These are phyloP conservation scores for Thermomucor indicae-seudaticae DNA, from an alignment of 371 early-diverging fungal species.

Conservation along the genomic window DNA sequence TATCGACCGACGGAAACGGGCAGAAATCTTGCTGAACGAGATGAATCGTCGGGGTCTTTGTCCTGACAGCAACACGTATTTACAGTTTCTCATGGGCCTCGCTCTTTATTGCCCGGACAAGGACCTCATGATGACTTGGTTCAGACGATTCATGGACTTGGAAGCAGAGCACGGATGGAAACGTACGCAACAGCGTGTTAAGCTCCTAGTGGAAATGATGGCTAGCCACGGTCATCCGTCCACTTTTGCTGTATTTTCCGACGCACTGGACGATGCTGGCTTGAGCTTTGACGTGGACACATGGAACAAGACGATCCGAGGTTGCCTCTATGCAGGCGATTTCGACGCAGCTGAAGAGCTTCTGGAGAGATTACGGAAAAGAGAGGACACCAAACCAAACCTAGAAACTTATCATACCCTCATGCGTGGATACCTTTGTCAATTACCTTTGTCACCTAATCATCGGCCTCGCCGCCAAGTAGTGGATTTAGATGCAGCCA, in stretches of 20 bases:
- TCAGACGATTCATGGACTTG: conserved; percentile 2
- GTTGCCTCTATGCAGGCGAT: conserved; percentile 4
- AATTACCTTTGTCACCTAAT: neutral
- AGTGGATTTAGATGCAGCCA: conserved; percentile 8
- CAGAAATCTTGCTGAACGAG: conserved; percentile 4
- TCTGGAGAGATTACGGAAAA: conserved; percentile 2
- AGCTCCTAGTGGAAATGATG: conserved; percentile 7
- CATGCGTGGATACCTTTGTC: conserved; percentile 6
- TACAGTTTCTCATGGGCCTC: conserved; percentile 11
- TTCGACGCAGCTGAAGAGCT: conserved; percentile 6
- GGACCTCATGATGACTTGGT: conserved; percentile 1
- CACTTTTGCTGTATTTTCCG: neutral
- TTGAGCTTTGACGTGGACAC: conserved; percentile 1
- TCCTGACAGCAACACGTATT: conserved; percentile 2
- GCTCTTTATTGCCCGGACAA: conserved; percentile 1
- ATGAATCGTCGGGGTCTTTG: conserved; percentile 9
- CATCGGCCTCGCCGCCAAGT: neutral
- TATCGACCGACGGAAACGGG: neutral
- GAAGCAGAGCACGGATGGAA: conserved; percentile 2
- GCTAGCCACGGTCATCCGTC: conserved; percentile 8
- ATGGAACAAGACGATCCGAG: conserved; percentile 8
- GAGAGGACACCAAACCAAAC: neutral
- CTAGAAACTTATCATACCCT: conserved; percentile 5
- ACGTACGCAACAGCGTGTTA: conserved; percentile 1
- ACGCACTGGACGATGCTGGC: neutral